Conservation (phyloP, 2,329 filamentous ascomycete genomes). For the Neoarthrinium moseri region DNA sequence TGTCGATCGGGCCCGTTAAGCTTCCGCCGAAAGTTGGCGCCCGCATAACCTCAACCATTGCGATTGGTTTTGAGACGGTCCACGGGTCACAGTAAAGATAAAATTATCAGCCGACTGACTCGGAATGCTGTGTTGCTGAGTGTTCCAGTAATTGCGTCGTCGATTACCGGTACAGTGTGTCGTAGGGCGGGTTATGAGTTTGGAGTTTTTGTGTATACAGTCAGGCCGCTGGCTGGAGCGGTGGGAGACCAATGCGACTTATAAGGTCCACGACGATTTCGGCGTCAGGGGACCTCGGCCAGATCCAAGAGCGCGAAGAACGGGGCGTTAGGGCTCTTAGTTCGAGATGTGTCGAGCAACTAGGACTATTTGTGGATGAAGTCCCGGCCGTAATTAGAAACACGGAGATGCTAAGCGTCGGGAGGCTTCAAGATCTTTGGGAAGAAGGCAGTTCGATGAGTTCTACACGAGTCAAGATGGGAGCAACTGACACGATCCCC, state of each 20-base stretch:
- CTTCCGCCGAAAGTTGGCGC: slow-evolving; percentile 20
- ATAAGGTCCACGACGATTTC: background rate
- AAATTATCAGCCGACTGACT: too few relatives aligned
- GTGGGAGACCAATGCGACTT: background rate
- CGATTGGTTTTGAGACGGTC: too few relatives aligned
- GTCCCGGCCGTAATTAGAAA: background rate
- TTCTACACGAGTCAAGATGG: slow-evolving; percentile 8
- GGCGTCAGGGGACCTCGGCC: background rate
- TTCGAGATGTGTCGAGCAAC: slow-evolving; percentile 2
- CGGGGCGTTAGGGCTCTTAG: slow-evolving; percentile 3
- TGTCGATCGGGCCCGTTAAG: slow-evolving; percentile 19
- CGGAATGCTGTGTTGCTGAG: too few relatives aligned
- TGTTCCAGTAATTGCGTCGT: too few relatives aligned
- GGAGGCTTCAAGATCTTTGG: background rate
- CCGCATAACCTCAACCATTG: slow-evolving; percentile 29
- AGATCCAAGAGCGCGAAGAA: background rate
- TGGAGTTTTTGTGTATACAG: background rate
- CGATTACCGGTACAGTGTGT: too few relatives aligned
- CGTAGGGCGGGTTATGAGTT: too few relatives aligned
- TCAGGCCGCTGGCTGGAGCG: background rate
- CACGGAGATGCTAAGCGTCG: background rate
- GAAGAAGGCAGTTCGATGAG: background rate
- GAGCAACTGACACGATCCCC: background rate
- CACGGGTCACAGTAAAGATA: too few relatives aligned
- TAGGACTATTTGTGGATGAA: slow-evolving; percentile 2